phyloP scores from a whole-genome alignment of 2,329 filamentous ascomycete species.

The Aspergillus carbonarius region DNA sequence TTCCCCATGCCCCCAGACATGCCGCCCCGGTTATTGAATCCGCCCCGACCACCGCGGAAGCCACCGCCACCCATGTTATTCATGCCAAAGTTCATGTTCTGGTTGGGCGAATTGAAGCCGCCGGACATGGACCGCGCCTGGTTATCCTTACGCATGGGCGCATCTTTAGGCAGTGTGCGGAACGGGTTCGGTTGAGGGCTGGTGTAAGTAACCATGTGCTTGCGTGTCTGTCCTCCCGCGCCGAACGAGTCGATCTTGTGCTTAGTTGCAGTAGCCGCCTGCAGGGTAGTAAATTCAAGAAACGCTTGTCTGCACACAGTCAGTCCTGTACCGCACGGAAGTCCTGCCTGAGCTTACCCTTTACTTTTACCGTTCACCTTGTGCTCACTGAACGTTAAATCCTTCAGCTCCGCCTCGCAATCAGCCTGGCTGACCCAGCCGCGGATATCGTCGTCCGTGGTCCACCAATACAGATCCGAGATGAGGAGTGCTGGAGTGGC shows the following conservation, averaged over 20 bases:
- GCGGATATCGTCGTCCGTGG: slow-evolving; percentile 89
- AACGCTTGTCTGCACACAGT: slow-evolving; percentile 65
- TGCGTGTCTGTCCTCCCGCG: slow-evolving; percentile 60
- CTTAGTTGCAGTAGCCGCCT: slow-evolving; percentile 83
- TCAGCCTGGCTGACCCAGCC: slow-evolving; percentile 78
- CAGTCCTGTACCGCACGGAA: background rate
- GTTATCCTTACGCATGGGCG: slow-evolving; percentile 68
- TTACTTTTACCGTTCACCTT: slow-evolving; percentile 99
- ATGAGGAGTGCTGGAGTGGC: slow-evolving; percentile 74
- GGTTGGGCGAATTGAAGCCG: slow-evolving; percentile 43
- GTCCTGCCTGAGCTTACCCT: slow-evolving; percentile 60
- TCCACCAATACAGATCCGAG: slow-evolving; percentile 95
- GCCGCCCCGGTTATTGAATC: slow-evolving; percentile 31
- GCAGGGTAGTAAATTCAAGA: slow-evolving; percentile 77
- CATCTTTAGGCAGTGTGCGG: slow-evolving; percentile 86
- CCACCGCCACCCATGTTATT: slow-evolving; percentile 52
- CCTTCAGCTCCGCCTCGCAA: slow-evolving; percentile 80
- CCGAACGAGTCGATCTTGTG: slow-evolving; percentile 70
- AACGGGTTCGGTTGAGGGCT: slow-evolving; percentile 80
- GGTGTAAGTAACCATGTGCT: slow-evolving; percentile 70
- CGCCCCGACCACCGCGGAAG: slow-evolving; percentile 53
- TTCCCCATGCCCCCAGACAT: slow-evolving; percentile 50
- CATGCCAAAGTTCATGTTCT: slow-evolving; percentile 44
- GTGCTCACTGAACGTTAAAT: slow-evolving; percentile 96
- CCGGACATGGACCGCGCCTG: slow-evolving; percentile 51